Conservation (phyloP, 169 alveolate genomes). For the Cryptosporidium sp. region DNA sequence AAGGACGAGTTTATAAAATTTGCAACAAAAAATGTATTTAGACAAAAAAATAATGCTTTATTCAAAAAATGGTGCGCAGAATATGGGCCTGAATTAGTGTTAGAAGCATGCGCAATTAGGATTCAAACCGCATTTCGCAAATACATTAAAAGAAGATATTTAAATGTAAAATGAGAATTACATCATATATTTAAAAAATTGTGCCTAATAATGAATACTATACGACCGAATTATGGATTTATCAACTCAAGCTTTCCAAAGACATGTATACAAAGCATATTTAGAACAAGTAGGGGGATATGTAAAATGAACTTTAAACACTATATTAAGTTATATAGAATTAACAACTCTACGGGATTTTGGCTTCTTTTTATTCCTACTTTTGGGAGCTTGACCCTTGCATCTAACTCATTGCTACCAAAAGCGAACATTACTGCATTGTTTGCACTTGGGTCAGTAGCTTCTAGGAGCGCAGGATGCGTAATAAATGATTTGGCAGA, state of each 20-base stretch:
- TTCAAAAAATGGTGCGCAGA: constrained; percentile 66
- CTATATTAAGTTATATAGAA: not conserved
- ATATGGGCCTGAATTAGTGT: constrained; percentile 63
- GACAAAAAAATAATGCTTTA: constrained; percentile 1
- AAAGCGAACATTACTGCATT: not conserved
- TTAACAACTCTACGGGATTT: not conserved
- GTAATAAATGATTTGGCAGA: constrained; percentile 87
- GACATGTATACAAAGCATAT: not conserved
- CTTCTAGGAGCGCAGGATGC: constrained; percentile 80
- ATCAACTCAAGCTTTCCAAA: not conserved
- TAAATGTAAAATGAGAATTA: not conserved
- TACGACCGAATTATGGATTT: not conserved
- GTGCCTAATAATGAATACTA: not conserved
- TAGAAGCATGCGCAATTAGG: constrained; percentile 72
- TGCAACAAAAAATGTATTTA: constrained; percentile 55
- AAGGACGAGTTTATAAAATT: constrained; percentile 26
- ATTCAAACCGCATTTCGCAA: constrained; percentile 60
- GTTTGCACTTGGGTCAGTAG: constrained; percentile 74
- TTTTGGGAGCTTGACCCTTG: not conserved
- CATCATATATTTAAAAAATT: not conserved
- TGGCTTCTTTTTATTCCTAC: constrained; percentile 19
- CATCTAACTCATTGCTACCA: not conserved
- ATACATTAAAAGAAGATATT: constrained; percentile 17
- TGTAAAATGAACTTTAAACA: not conserved
- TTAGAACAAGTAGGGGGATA: not conserved